Evolutionary conservation across 495 filamentous ascomycete genomes (phyloP).

Genomic region (Penicillium egyptiacum): DNA sequence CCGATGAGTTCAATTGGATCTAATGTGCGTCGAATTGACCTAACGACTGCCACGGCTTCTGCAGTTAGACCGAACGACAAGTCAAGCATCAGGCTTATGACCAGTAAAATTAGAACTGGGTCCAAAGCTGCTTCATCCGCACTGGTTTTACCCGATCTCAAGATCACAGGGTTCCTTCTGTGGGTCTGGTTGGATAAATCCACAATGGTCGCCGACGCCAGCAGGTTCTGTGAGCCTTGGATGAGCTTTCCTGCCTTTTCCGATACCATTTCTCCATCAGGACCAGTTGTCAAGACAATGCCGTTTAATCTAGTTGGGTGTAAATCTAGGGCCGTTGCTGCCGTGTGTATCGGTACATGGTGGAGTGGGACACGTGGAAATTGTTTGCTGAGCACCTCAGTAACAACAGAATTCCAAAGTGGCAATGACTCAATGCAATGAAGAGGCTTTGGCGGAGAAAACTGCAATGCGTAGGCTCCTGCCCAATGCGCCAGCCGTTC

Average conservation of each 20-base stretch:
- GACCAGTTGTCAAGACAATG: constrained; percentile 1
- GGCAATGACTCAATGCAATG: constrained; percentile 3
- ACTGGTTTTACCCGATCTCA: background rate
- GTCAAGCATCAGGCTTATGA: constrained; percentile 9
- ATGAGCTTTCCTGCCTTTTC: background rate
- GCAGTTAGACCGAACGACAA: constrained; percentile 7
- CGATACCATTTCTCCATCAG: background rate
- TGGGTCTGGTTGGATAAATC: background rate
- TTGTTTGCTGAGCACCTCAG: background rate
- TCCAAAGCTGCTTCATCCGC: background rate
- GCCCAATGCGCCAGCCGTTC: constrained; percentile 4
- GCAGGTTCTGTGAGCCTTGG: background rate
- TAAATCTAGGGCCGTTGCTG: background rate
- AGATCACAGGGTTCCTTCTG: background rate
- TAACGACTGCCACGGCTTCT: constrained; percentile 2
- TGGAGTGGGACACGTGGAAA: constrained; percentile 5
- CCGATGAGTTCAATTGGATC: constrained; percentile 12
- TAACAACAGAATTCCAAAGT: constrained; percentile 4
- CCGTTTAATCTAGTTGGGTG: background rate
- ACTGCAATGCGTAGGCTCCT: constrained; percentile 1
- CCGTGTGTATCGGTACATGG: background rate
- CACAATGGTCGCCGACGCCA: background rate
- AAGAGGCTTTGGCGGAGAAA: background rate
- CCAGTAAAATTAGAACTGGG: background rate
- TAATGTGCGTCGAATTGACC: constrained; percentile 10